Percentiles rank a stretch among this genome's conserved stretches.
phyloP scores from a whole-genome alignment of 768 basidiomycete species.

The Tephrocybe sp. region DNA sequence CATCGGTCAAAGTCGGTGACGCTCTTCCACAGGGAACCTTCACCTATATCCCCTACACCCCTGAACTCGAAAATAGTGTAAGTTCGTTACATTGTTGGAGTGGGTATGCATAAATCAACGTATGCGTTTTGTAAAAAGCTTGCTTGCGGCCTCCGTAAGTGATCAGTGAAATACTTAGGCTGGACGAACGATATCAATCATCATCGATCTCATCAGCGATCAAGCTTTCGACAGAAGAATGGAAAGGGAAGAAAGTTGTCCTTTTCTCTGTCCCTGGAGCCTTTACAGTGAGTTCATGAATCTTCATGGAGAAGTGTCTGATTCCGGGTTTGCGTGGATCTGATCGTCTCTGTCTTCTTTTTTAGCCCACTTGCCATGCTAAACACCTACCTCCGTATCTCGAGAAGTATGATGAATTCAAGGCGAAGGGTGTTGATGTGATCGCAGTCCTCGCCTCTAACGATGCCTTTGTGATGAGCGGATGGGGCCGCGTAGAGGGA shows the following conservation, averaged over 20 bases:
- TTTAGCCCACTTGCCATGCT: slow-evolving; percentile 63
- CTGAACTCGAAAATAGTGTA: slow-evolving; percentile 63
- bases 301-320: not conserved
- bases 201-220: slow-evolving; percentile 38
- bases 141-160: slow-evolving; percentile 67
- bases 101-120: not conserved
- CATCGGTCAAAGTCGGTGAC: slow-evolving; percentile 36
- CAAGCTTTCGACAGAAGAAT: slow-evolving; percentile 56
- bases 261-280: slow-evolving; percentile 79
- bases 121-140: slow-evolving; percentile 32
- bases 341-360: slow-evolving; percentile 31
- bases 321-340: not conserved
- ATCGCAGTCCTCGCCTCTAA: slow-evolving; percentile 78
- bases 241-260: slow-evolving; percentile 84
- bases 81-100: slow-evolving; percentile 22
- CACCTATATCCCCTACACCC: slow-evolving; percentile 57
- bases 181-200: not conserved
- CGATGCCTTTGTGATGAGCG: slow-evolving; percentile 76
- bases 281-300: slow-evolving; percentile 62
- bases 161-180: not conserved
- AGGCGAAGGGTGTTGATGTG: slow-evolving; percentile 73
- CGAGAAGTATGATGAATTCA: slow-evolving; percentile 69
- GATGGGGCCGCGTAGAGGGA: slow-evolving; percentile 57
- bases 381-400: slow-evolving; percentile 69
- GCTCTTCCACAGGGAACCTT: slow-evolving; percentile 39